These are phyloP conservation scores for Fusarium circinatum DNA, from an alignment of 2,329 filamentous ascomycete species.

Conservation along the genomic window DNA sequence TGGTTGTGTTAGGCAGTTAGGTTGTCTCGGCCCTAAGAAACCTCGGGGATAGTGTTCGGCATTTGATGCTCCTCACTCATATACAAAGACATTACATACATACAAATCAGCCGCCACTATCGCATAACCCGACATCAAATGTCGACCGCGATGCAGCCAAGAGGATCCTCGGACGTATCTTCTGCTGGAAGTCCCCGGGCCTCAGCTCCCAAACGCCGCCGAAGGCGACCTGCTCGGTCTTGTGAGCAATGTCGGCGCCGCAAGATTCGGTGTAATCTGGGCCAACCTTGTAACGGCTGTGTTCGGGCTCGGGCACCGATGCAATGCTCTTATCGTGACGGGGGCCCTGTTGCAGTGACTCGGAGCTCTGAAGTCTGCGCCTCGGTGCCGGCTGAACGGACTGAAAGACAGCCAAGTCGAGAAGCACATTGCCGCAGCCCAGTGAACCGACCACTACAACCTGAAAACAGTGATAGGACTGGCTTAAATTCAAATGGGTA, in stretches of 20 bases:
- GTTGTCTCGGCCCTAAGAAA: conserved; percentile 18
- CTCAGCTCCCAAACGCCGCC: conserved; percentile 35
- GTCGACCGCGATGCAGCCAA: background rate
- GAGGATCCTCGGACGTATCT: conserved; percentile 9
- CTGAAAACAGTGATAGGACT: background rate
- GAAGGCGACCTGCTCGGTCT: conserved; percentile 39
- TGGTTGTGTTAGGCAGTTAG: no score
- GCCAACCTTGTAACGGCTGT: conserved; percentile 39
- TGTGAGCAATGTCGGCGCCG: conserved; percentile 44
- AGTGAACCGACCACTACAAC: background rate
- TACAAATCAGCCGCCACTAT: background rate
- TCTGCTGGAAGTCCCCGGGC: background rate
- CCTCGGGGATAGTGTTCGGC: conserved; percentile 34
- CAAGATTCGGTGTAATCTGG: conserved; percentile 39
- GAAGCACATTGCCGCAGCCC: conserved; percentile 26
- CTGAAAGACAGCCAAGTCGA: background rate
- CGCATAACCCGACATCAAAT: background rate
- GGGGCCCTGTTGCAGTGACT: background rate
- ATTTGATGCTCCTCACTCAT: conserved; percentile 15
- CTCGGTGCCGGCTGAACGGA: background rate
- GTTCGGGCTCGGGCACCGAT: conserved; percentile 39
- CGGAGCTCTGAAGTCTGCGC: background rate
- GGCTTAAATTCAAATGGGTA: background rate
- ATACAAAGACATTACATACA: conserved; percentile 7
- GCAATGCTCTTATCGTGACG: conserved; percentile 42